Conservation (phyloP, 2,329 filamentous ascomycete genomes). For the Aspergillus viridinutans region DNA sequence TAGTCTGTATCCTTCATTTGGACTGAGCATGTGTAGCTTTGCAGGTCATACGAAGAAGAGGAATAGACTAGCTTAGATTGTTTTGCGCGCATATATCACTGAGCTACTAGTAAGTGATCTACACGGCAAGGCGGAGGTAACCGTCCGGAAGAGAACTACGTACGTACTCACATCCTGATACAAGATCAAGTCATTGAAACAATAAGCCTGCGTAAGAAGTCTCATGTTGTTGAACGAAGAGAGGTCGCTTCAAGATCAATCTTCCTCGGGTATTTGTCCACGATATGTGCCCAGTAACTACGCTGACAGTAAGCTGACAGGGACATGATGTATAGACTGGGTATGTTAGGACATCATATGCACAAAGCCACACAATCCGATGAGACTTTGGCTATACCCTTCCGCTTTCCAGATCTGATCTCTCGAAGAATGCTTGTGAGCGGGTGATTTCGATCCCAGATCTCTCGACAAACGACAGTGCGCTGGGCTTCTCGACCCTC, state of each 20-base stretch:
- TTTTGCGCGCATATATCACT: not conserved
- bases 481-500: constrained; percentile 48
- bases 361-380: not conserved
- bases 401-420: constrained; percentile 6
- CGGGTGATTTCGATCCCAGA: constrained; percentile 49
- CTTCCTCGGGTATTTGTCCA: not conserved
- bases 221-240: not conserved
- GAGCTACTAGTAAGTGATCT: not conserved
- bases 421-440: constrained; percentile 41
- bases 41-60: not conserved
- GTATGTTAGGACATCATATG: not conserved
- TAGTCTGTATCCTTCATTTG: not conserved
- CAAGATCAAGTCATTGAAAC: not conserved
- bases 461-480: constrained; percentile 46
- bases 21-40: not conserved
- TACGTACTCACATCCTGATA: not conserved
- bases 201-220: not conserved
- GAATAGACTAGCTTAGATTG: no score
- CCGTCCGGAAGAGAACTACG: not conserved
- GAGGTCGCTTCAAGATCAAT: not conserved
- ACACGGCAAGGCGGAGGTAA: not conserved
- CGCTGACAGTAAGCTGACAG: not conserved
- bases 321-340: not conserved
- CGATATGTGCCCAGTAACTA: not conserved
- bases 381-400: constrained; percentile 4